These are phyloP conservation scores for Oryza longistaminata DNA, from an alignment of 176 grass and related monocot species.

Conservation along the genomic window DNA sequence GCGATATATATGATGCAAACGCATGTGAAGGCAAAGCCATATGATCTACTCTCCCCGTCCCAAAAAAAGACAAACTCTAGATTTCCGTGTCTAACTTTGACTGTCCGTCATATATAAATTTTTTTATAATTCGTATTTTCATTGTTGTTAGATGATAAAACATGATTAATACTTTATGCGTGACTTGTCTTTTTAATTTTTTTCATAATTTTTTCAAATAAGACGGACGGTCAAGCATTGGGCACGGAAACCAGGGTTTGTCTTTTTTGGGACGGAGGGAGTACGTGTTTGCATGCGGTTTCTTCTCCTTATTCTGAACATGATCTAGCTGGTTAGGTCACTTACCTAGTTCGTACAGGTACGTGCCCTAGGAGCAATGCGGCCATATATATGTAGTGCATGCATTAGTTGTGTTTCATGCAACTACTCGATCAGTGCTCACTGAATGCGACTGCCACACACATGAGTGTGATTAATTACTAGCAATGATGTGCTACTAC, in stretches of 20 bases:
- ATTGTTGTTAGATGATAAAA: no score
- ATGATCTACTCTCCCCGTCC: no score
- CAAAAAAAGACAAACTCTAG: no score
- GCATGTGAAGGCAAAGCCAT: neutral
- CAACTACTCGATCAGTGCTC: conserved; percentile 24
- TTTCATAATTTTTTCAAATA: no score
- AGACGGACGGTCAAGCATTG: no score
- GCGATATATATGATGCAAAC: neutral
- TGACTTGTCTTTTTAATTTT: no score
- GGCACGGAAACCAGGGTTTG: no score
- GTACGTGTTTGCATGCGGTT: neutral
- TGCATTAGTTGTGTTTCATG: conserved; percentile 34
- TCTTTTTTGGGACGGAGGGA: no score
- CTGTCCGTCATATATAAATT: no score
- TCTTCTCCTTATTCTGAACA: neutral
- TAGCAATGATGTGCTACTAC: conserved; percentile 25
- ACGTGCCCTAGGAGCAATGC: conserved; percentile 28
- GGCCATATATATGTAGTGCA: conserved; percentile 30
- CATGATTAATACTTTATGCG: no score
- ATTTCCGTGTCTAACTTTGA: no score
- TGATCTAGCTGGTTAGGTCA: neutral
- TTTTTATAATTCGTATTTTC: no score
- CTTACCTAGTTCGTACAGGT: neutral
- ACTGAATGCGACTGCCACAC: conserved; percentile 34
- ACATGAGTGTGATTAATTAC: conserved; percentile 31